Conservation (phyloP, 345 rosid species). For the Boechera divaricarpa region DNA sequence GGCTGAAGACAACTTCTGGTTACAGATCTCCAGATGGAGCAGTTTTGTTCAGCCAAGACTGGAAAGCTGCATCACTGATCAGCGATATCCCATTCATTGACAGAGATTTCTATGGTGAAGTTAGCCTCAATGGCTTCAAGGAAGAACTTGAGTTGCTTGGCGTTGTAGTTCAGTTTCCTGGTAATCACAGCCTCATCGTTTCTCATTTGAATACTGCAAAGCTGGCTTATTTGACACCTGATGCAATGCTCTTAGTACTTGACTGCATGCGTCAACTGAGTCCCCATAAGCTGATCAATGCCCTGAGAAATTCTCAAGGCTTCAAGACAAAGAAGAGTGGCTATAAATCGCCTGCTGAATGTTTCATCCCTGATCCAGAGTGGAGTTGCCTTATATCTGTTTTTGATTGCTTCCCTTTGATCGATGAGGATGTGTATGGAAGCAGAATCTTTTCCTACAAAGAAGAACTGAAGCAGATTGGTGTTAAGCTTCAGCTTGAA, state of each 20-base stretch:
- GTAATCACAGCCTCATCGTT: conserved; percentile 46
- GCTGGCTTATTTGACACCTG: conserved; percentile 41
- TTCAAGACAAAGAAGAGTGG: conserved; percentile 48
- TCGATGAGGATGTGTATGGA: conserved; percentile 55
- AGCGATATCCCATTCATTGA: conserved; percentile 66
- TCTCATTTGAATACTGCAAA: conserved; percentile 47
- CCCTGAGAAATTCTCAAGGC: conserved; percentile 46
- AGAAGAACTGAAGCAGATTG: conserved; percentile 55
- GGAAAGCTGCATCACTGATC: conserved; percentile 59
- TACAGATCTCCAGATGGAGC: conserved; percentile 57
- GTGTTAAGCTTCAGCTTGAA: conserved; percentile 55
- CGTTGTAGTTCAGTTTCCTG: conserved; percentile 47
- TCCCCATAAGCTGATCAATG: conserved; percentile 33
- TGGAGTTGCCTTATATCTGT: conserved; percentile 65
- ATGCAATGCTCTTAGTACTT: conserved; percentile 55
- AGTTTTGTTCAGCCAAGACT: conserved; percentile 56
- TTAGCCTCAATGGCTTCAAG: conserved; percentile 41
- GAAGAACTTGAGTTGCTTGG: conserved; percentile 67
- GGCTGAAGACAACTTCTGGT: conserved; percentile 61
- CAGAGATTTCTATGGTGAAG: conserved; percentile 49
- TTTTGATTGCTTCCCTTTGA: conserved; percentile 52
- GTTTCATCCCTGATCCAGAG: conserved; percentile 59
- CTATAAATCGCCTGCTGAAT: conserved; percentile 47
- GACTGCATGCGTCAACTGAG: conserved; percentile 42
- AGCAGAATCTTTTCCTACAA: conserved; percentile 36